Evolutionary conservation across 2,329 filamentous ascomycete genomes (phyloP), one percentile per base, ranked within the genome.

Genomic region (Venturia carpophila): DNA sequence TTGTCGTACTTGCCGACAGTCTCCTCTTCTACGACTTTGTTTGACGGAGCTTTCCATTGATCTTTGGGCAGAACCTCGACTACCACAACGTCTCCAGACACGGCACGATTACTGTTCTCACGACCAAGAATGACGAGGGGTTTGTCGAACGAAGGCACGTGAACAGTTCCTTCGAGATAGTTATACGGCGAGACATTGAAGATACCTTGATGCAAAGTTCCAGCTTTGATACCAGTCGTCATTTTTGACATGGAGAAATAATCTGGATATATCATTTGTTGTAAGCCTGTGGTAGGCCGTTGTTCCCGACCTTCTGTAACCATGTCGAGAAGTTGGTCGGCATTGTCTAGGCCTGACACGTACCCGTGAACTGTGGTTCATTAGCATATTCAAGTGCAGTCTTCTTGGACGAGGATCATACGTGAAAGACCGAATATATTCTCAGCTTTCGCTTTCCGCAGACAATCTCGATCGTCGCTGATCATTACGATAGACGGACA

Each of bases 111-210:
- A 80, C 96, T 97, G 76, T 95, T 97, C 72, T 99, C 94, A 67
- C 94, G 85, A 15, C 94, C 94, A 19, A 97, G 82, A 60, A 99
- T 84, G 19, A 99, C 82, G 39, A 99, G 83, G 1, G 92, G 84
- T 71, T 94, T 95, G 67, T 94, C 88, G 71, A 99, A 99, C 5
- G 92, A 86, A 0, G 92, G 86, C 0, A 96, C 92, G 71, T 93
- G 88, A 68, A 97, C 89, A 0, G 91, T 92, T 1, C 91, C 94
- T 75, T 99, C 94, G 13, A 99, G 82, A 71, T 97, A 99, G 78
- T 99, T 99, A 81, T 97, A 99, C 0, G 91, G 91, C 9, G 94
- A 97, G 37, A 97, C 91, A 72, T 92, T 96, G 79, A 97, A 99
- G 30, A 90, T 87, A 7, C 94, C 94, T 77, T 99, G 93, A 74